Evolutionary conservation across 768 basidiomycete species (phyloP).

Genomic region (Hysterangium stoloniferum): DNA sequence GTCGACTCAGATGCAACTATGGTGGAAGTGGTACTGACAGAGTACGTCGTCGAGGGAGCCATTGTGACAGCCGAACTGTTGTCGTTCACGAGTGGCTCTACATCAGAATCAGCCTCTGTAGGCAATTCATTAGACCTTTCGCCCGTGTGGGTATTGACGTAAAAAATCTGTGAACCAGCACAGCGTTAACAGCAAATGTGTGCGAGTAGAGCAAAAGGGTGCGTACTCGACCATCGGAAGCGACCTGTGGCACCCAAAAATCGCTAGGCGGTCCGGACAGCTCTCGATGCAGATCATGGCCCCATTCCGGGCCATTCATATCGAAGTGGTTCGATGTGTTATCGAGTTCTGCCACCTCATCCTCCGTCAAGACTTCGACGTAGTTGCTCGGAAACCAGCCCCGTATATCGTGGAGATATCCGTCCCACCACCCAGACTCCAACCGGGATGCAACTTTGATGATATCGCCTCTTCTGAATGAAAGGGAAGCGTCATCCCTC

Average conservation of each 20-base stretch:
- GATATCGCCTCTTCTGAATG: constrained; percentile 79
- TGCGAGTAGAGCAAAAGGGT: background rate
- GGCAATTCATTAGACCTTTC: constrained; percentile 30
- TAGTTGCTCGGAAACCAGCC: constrained; percentile 99
- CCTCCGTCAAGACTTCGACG: constrained; percentile 68
- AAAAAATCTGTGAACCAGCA: constrained; percentile 31
- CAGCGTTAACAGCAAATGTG: background rate
- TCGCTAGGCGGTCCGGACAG: constrained; percentile 16
- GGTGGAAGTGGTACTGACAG: constrained; percentile 46
- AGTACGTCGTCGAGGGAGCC: constrained; percentile 40
- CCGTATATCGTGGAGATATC: constrained; percentile 77
- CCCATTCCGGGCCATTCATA: constrained; percentile 1
- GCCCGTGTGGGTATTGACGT: constrained; percentile 30
- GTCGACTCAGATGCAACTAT: constrained; percentile 35
- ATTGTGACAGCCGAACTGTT: constrained; percentile 14
- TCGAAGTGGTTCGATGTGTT: background rate
- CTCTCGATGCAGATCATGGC: constrained; percentile 1
- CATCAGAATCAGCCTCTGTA: constrained; percentile 11
- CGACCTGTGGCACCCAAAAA: constrained; percentile 38
- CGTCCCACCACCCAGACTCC: constrained; percentile 98
- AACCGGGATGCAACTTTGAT: constrained; percentile 91
- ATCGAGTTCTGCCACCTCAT: no score
- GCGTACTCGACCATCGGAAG: constrained; percentile 33
- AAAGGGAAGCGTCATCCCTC: constrained; percentile 82
- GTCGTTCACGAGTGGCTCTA: constrained; percentile 4